A percentile compares a stretch with the other conserved stretches of the same genome.
Evolutionary conservation across 305 asterid species (phyloP).

Genomic region (Ajuga reptans): DNA sequence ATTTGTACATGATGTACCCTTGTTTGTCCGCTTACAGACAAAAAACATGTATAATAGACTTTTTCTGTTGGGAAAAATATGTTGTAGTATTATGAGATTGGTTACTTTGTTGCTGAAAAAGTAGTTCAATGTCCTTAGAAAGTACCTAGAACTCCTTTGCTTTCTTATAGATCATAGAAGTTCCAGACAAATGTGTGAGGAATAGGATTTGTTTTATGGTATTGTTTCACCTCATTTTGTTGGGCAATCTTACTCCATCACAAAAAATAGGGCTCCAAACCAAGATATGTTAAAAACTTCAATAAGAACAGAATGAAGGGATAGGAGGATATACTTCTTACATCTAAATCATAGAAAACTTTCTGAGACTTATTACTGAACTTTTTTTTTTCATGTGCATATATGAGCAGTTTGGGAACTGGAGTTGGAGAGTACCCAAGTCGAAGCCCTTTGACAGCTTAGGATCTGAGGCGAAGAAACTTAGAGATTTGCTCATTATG

Average conservation of each 20-base stretch:
- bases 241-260: not conserved
- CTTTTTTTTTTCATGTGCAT: not conserved
- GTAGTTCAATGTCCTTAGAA: not conserved
- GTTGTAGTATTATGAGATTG: not conserved
- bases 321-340: not conserved
- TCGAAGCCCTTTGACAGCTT: constrained; percentile 53
- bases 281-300: not conserved
- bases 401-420: constrained; percentile 65
- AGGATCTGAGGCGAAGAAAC: constrained; percentile 58
- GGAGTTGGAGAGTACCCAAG: constrained; percentile 93
- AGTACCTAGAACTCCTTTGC: not conserved
- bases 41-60: no score
- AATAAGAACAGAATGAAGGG: not conserved
- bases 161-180: not conserved
- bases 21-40: not conserved
- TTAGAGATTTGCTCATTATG: constrained; percentile 50
- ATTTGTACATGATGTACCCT: not conserved
- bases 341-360: not conserved
- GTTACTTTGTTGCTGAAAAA: not conserved
- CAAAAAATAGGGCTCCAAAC: not conserved
- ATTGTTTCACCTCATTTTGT: not conserved
- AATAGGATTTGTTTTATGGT: not conserved
- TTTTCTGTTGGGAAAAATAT: not conserved
- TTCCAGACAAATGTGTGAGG: not conserved
- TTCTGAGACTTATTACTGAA: not conserved